These are phyloP conservation scores for Salix purpurea DNA, from an alignment of 345 rosid species.

Conservation along the genomic window DNA sequence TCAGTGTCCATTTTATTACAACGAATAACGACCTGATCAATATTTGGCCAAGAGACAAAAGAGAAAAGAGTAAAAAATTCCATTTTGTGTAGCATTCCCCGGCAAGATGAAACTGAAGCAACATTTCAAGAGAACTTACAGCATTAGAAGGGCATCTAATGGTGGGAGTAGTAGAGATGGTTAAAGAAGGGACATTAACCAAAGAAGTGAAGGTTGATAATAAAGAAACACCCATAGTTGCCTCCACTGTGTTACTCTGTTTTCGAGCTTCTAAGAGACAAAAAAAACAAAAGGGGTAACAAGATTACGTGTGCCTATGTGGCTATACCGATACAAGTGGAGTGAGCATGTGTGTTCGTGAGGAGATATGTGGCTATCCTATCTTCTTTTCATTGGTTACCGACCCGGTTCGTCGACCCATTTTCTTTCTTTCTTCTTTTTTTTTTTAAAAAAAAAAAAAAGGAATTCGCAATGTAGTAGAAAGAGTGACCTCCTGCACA, in stretches of 20 bases:
- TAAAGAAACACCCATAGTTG: slow-evolving; percentile 45
- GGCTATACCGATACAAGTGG: not conserved
- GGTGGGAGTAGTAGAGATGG: slow-evolving; percentile 11
- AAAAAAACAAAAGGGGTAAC: not conserved
- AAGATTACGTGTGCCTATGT: slow-evolving; percentile 4
- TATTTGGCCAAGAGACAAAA: not conserved
- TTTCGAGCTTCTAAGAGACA: not conserved
- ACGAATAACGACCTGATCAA: slow-evolving; percentile 44
- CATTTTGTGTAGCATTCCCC: not conserved
- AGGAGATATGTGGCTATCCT: not conserved
- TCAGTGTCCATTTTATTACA: slow-evolving; percentile 43
- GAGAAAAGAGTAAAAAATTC: not conserved
- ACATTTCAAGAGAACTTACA: slow-evolving; percentile 17
- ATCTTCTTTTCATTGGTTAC: no score
- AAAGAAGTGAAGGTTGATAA: slow-evolving; percentile 52
- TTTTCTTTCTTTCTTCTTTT: no score
- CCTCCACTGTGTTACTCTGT: not conserved
- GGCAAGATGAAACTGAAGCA: not conserved
- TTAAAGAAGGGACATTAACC: slow-evolving; percentile 23
- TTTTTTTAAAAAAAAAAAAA: no score
- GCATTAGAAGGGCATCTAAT: slow-evolving; percentile 23
- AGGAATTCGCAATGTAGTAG: no score
- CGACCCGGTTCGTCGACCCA: no score
- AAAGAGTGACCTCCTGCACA: no score
- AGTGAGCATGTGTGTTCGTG: not conserved